Evolutionary conservation across 129 eudicot species (phyloP), one percentile per base, ranked within the genome.

Genomic region (Heracleum sosnowskyi): DNA sequence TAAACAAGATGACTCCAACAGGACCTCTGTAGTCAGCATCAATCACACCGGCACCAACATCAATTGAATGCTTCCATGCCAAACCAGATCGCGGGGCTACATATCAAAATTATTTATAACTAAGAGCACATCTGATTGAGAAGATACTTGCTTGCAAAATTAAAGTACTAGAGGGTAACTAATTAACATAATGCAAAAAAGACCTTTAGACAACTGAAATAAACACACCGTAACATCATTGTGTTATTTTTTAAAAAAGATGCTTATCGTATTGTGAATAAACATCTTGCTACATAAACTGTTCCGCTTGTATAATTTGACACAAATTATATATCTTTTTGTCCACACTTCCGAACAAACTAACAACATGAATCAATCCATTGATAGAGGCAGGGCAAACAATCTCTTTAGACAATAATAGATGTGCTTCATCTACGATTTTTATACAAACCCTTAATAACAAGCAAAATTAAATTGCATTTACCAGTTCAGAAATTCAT

Each of bases 1-100:
- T 91, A 80, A 85, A 89, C 84, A 84, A 60, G 36, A 89, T 82
- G 75, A 84, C 90, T 49, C 89, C 83, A 22, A 93, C 91, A 5
- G 93, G 91, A 97, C 92, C 51, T 97, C 75, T 28, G 97, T 66
- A 66, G 72, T 66, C 72, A 6, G 72, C 39, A 31, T 66, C 72
- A 66, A 66, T 66, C 2, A 66, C 72, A 4, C 72, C 72, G 0
- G 72, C 72, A 66, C 72, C 72, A 31, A 66, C 72, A 66, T 66
- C 72, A 66, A 66, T 66, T 66, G 72, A 66, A 66, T 66, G 72
- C 40, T 66, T 66, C 72, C 72, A 66, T 16, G 72, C 72, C 72
- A 66, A 66, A 31, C 72, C 72, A 29, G 72, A 66, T 66, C 72
- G 72, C 39, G 72, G 72, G 1, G 72, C 72, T 66, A 33, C 72